A percentile compares a stretch with the other conserved stretches of the same genome.
Conservation (phyloP, 2,329 filamentous ascomycete species). For the Lecanicillium sp. region DNA sequence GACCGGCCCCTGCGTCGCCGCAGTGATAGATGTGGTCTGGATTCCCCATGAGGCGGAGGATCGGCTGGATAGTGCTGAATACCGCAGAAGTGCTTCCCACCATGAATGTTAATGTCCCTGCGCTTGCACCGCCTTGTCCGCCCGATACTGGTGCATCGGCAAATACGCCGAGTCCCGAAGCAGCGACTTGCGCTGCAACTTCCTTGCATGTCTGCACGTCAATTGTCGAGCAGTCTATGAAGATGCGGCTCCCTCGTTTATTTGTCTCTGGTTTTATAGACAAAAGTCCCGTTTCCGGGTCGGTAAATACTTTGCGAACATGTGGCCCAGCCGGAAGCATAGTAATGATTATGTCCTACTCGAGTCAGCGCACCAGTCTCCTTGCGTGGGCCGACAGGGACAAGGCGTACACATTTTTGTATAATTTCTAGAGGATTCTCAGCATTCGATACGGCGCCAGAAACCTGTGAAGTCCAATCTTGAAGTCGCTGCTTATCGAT, state of each 20-base stretch:
- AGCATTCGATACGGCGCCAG: neutral
- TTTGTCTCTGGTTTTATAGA: neutral
- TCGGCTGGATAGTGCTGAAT: neutral
- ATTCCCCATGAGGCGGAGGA: neutral
- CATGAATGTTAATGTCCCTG: conserved; percentile 12
- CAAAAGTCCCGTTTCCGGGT: neutral
- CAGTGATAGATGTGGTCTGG: conserved; percentile 9
- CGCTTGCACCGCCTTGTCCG: conserved; percentile 8
- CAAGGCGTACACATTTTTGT: neutral
- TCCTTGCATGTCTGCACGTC: neutral
- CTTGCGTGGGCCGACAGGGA: too few relatives aligned
- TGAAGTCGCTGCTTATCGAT: neutral
- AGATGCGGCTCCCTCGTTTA: neutral
- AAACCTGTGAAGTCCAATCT: neutral
- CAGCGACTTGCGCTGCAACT: neutral
- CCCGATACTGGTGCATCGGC: conserved; percentile 12
- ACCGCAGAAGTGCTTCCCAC: conserved; percentile 4
- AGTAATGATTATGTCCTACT: too few relatives aligned
- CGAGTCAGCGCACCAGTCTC: too few relatives aligned
- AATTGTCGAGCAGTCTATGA: neutral
- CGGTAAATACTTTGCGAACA: neutral
- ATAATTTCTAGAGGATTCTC: neutral
- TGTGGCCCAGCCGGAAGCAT: neutral
- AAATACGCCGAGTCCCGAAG: conserved; percentile 6
- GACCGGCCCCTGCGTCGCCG: conserved; percentile 9